Evolutionary conservation across 1,139 yeast species (phyloP).

Genomic region (Diutina neorugosa): DNA sequence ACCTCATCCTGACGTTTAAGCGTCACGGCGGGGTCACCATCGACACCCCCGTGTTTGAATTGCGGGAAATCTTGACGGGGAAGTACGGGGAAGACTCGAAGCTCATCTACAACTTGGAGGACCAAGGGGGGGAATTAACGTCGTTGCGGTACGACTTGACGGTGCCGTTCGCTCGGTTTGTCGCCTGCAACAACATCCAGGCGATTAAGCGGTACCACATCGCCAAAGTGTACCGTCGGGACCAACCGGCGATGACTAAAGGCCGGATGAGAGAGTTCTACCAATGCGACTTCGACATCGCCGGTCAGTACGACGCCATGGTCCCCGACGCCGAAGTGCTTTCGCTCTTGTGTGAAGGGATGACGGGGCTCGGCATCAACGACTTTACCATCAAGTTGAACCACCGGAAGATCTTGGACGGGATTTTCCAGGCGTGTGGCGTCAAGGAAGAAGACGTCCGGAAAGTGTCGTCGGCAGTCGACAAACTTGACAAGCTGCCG

Average conservation of each 20-base stretch:
- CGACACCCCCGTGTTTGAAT: constrained; percentile 95
- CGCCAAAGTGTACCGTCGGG: constrained; percentile 96
- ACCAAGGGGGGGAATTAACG: constrained; percentile 96
- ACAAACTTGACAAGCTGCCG: constrained; percentile 86
- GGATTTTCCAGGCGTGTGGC: constrained; percentile 90
- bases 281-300: constrained; percentile 96
- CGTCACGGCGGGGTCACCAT: constrained; percentile 97
- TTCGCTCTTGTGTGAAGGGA: constrained; percentile 72
- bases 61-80: constrained; percentile 89
- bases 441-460: constrained; percentile 90
- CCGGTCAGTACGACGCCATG: constrained; percentile 86
- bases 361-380: constrained; percentile 66
- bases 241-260: constrained; percentile 98
- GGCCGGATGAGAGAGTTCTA: constrained; percentile 99
- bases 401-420: constrained; percentile 92
- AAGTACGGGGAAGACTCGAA: constrained; percentile 98
- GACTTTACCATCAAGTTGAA: constrained; percentile 88
- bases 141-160: constrained; percentile 92
- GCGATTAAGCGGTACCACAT: constrained; percentile 89
- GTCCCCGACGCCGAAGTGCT: constrained; percentile 91
- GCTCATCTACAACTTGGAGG: constrained; percentile 87
- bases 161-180: constrained; percentile 94
- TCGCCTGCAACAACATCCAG: constrained; percentile 87
- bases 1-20: constrained; percentile 65
- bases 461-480: constrained; percentile 88